Base-by-base conservation (phyloP, 257 asterid species). In the Apocynum venetum region DNA sequence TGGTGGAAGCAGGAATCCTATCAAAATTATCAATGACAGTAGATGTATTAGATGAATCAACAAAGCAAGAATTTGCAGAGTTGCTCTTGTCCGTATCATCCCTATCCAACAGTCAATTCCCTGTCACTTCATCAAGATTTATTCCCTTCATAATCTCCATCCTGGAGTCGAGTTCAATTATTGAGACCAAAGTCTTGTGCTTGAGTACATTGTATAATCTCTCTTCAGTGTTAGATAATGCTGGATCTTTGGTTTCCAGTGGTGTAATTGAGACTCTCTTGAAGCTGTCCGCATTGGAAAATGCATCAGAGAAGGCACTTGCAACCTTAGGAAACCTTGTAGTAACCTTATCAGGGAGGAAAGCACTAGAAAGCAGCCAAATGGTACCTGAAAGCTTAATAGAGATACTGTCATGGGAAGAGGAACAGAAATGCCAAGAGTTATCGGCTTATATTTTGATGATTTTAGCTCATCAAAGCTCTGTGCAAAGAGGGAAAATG, bases 391-490 rank as follows among this genome's bases (percentile, higher is more conserved):
- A 90, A 44, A 84, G 88, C 36, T 79, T 95, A 3, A 88, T 95
- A 15, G 97, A 95, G 87, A 87, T 89, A 81, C 72, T 91, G 91
- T 81, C 93, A 7, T 89, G 94, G 93, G 99, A 95, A 43, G 96
- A 91, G 51, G 78, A 68, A 8, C 91, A 94, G 0, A 91, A 89
- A 83, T 88, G 96, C 81, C 97, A 91, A 64, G 98, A 95, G 71
- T 61, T 88, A 8, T 83, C 93, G 0, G 91, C 91, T 14, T 95
- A 95, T 78, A 76, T 95, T 11, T 70, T 95, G 90, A 93, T 92
- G 99, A 85, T 91, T 66, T 80, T 95, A 76, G 97, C 96, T 0
- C 98, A 95, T 75, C 91, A 91, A 69, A 95, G 99, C 82, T 86
- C 90, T 1, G 52, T 74, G 11, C 98, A 90, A 72, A 93, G 98